Percentiles rank a stretch among this genome's conserved stretches.
Evolutionary conservation across 163 green algal species (phyloP).

Genomic region (Chlamydomonas reinhardtii): DNA sequence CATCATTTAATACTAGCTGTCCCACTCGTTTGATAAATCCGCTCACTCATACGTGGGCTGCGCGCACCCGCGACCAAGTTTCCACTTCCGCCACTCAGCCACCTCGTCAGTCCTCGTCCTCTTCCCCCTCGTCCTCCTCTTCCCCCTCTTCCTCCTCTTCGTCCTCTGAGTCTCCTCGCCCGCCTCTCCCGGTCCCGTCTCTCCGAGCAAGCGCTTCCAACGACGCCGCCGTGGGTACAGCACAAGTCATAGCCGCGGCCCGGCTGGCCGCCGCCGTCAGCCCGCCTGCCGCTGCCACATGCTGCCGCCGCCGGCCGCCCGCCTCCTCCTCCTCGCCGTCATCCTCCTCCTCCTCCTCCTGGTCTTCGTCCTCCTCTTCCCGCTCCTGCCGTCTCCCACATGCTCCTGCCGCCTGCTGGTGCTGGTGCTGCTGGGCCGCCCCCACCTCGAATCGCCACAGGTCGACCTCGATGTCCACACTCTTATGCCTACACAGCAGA

Average conservation of each 20-base stretch:
- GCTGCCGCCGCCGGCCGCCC: too few species aligned
- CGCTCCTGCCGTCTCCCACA: not conserved
- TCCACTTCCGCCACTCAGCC: too few species aligned
- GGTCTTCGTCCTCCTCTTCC: not conserved
- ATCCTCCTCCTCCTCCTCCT: not conserved
- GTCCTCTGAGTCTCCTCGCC: not conserved
- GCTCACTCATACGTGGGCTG: too few species aligned
- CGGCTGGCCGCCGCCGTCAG: too few species aligned
- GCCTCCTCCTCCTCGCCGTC: not conserved
- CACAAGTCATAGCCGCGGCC: too few species aligned
- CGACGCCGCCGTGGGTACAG: too few species aligned
- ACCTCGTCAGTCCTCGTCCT: not conserved
- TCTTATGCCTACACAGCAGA: slow-evolving; percentile 65
- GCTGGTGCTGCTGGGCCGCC: not conserved
- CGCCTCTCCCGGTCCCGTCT: not conserved
- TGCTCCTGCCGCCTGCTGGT: too few species aligned
- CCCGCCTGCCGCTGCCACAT: not conserved
- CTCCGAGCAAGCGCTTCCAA: not conserved
- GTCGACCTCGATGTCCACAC: slow-evolving; percentile 89
- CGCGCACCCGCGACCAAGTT: too few species aligned
- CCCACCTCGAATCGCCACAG: slow-evolving; percentile 84
- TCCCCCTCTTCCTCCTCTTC: not conserved
- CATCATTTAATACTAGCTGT: too few species aligned
- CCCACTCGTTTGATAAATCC: too few species aligned
- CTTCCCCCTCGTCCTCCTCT: not conserved